Conservation (phyloP, 306 rosid genomes). For the Vicia sativa region DNA sequence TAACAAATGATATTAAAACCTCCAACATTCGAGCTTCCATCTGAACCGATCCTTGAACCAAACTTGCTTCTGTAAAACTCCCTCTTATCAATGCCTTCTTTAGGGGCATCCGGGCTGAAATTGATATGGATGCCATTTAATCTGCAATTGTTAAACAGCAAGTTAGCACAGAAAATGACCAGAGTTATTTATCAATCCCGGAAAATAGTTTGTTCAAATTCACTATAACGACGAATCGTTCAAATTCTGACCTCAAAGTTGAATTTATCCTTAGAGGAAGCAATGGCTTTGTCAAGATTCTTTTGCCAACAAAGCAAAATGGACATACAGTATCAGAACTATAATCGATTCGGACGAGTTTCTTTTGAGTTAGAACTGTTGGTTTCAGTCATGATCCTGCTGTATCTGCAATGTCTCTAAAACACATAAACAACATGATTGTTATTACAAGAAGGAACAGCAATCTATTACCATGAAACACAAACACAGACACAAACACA, state of each 20-base stretch:
- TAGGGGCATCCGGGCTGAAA: slow-evolving; percentile 77
- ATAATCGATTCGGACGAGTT: slow-evolving; percentile 65
- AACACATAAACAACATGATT: slow-evolving; percentile 29
- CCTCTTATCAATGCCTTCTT: slow-evolving; percentile 74
- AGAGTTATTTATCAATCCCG: too few relatives aligned
- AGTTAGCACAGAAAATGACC: slow-evolving; percentile 15
- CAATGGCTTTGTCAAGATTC: slow-evolving; percentile 81
- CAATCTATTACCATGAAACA: background rate
- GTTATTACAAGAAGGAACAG: slow-evolving; percentile 23
- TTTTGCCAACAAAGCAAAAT: slow-evolving; percentile 90
- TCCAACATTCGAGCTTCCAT: slow-evolving; percentile 79
- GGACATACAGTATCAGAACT: slow-evolving; percentile 88
- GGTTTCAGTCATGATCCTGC: slow-evolving; percentile 60
- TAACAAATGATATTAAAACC: slow-evolving; percentile 48
- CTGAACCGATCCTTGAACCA: slow-evolving; percentile 56
- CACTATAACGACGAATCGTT: too few relatives aligned
- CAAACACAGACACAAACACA: background rate
- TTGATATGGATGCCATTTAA: slow-evolving; percentile 88
- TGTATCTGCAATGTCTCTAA: slow-evolving; percentile 44
- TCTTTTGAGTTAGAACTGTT: slow-evolving; percentile 48
- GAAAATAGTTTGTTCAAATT: background rate
- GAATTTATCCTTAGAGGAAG: slow-evolving; percentile 63
- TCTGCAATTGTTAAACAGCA: slow-evolving; percentile 45
- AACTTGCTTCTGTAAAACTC: slow-evolving; percentile 62
- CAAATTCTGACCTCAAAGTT: slow-evolving; percentile 60